These are phyloP conservation scores for Solanum pimpinellifolium DNA, from an alignment of 257 asterid genomes.

Conservation along the genomic window DNA sequence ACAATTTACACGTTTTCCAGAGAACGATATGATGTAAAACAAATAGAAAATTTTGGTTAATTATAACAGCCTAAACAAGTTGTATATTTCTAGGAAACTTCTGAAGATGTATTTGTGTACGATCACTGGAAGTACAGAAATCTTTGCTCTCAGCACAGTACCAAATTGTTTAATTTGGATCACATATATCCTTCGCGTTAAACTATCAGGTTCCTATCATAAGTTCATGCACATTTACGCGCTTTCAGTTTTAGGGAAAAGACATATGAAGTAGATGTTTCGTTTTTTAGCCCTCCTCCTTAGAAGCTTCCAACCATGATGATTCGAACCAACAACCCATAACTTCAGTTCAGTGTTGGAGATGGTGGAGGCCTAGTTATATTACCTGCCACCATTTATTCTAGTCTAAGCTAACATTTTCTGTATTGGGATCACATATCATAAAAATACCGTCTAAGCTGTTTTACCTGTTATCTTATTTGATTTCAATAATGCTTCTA, in stretches of 20 bases:
- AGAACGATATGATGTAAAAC: not conserved
- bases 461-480: no score
- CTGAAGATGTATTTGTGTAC: not conserved
- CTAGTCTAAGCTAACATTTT: not conserved
- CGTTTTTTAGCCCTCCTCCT: not conserved
- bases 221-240: not conserved
- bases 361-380: no score
- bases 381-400: no score
- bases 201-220: not conserved
- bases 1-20: not conserved
- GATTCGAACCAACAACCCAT: not conserved
- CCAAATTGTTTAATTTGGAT: not conserved
- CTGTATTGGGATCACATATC: not conserved
- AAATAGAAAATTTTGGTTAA: not conserved
- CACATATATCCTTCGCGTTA: not conserved
- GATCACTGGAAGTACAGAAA: not conserved
- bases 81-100: not conserved
- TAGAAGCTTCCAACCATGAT: not conserved
- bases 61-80: not conserved
- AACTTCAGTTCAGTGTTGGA: no score
- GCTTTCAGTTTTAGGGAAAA: not conserved
- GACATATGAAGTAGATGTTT: not conserved
- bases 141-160: not conserved
- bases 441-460: no score
- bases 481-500: no score